Evolutionary conservation across 208 protist genomes (phyloP).

Genomic region (Acanthamoeba polyphaga): DNA sequence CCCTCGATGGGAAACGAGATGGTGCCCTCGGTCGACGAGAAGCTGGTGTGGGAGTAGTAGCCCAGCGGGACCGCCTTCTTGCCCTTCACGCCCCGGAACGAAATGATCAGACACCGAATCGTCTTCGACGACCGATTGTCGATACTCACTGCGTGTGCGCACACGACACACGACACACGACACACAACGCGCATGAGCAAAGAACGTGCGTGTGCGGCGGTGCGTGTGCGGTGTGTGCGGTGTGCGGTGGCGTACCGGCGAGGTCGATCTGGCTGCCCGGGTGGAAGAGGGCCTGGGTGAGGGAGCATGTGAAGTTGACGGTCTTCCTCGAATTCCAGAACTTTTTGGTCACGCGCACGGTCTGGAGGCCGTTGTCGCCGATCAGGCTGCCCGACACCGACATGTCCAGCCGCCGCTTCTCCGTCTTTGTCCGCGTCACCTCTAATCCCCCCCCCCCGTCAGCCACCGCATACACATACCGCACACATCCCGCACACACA

Average conservation of each 20-base stretch:
- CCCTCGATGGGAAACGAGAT: conserved; percentile 31
- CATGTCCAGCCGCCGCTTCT: neutral
- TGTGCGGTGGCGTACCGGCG: neutral
- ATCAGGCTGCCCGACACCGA: neutral
- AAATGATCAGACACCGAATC: conserved; percentile 18
- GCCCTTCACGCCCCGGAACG: conserved; percentile 1
- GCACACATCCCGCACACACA: too few species aligned
- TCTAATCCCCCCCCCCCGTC: too few species aligned
- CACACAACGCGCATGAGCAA: neutral
- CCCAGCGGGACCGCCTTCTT: conserved; percentile 5
- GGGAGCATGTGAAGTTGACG: neutral
- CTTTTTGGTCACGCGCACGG: neutral
- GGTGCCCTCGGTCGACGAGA: conserved; percentile 31
- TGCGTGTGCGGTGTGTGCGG: neutral
- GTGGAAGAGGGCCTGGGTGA: neutral
- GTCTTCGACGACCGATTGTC: conserved; percentile 26
- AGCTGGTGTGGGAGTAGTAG: conserved; percentile 25
- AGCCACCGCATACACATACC: too few species aligned
- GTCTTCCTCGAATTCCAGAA: conserved; percentile 24
- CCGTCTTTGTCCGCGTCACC: neutral
- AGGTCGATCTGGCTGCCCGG: conserved; percentile 12
- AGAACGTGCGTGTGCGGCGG: neutral
- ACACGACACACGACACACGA: neutral
- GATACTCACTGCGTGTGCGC: neutral
- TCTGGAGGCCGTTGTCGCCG: neutral